Evolutionary conservation across 2,329 filamentous ascomycete species (phyloP).

Genomic region (Seiridium unicorne): DNA sequence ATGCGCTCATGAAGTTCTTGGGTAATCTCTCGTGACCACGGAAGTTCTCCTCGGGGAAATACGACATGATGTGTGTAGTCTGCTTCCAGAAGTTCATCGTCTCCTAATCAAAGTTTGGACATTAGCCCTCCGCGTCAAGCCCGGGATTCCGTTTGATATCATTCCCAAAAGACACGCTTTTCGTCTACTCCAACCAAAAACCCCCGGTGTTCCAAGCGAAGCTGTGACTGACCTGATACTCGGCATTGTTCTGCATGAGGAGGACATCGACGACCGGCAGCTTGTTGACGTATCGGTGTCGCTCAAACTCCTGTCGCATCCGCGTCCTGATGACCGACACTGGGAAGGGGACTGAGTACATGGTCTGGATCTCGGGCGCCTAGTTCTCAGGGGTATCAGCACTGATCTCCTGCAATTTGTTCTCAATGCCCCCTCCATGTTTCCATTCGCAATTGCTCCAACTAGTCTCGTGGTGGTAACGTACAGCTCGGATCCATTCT

Average conservation of each 20-base stretch:
- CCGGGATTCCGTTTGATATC: no score
- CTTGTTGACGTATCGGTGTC: slow-evolving; percentile 90
- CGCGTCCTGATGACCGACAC: slow-evolving; percentile 87
- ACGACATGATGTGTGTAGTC: slow-evolving; percentile 90
- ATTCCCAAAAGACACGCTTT: no score
- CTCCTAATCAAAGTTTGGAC: slow-evolving; percentile 59
- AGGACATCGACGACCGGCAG: slow-evolving; percentile 85
- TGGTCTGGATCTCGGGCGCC: slow-evolving; percentile 94
- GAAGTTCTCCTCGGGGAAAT: slow-evolving; percentile 83
- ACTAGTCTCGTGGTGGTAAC: slow-evolving; percentile 35
- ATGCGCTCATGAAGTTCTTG: slow-evolving; percentile 87
- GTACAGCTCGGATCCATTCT: slow-evolving; percentile 93
- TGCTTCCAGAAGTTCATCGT: slow-evolving; percentile 99
- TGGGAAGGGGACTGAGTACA: slow-evolving; percentile 92
- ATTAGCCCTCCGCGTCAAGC: neutral
- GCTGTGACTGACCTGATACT: slow-evolving; percentile 75
- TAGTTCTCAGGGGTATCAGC: slow-evolving; percentile 36
- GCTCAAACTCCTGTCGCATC: slow-evolving; percentile 95
- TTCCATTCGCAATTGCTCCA: neutral
- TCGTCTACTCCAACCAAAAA: no score
- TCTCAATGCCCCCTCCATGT: neutral
- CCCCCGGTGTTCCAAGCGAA: no score
- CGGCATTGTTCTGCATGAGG: slow-evolving; percentile 84
- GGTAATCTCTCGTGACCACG: slow-evolving; percentile 78
- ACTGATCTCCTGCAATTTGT: neutral